phyloP scores from a whole-genome alignment of 2,329 filamentous ascomycete species.

The Fusarium pseudonygamai region DNA sequence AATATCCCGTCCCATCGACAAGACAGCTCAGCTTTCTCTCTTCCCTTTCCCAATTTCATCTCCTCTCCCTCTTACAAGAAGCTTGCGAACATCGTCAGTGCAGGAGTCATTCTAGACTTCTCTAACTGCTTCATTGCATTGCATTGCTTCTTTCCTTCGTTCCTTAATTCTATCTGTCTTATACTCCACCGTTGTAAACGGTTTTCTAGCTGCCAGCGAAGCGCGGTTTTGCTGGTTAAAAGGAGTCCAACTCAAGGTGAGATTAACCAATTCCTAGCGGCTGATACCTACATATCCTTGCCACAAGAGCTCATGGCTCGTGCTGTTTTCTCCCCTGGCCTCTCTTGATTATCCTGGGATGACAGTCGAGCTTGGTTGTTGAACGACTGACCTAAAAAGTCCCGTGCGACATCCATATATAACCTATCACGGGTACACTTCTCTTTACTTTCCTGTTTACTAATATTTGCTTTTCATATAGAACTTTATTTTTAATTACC shows the following conservation, averaged over 20 bases:
- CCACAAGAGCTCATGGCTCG: conserved; percentile 7
- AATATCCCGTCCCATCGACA: conserved; percentile 35
- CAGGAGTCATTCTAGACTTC: conserved; percentile 22
- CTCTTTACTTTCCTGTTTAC: not conserved
- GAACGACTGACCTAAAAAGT: not conserved
- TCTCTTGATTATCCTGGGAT: conserved; percentile 8
- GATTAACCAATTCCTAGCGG: conserved; percentile 30
- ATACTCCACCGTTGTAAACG: conserved; percentile 1
- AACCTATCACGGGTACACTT: not conserved
- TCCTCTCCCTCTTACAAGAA: conserved; percentile 19
- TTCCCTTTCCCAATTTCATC: conserved; percentile 14
- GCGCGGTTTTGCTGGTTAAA: conserved; percentile 32
- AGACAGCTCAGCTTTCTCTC: conserved; percentile 36
- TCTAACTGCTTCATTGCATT: conserved; percentile 22
- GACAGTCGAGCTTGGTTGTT: conserved; percentile 22
- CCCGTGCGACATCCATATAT: conserved; percentile 11
- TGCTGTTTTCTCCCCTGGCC: not conserved
- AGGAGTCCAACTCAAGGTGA: conserved; percentile 32
- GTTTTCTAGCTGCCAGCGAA: conserved; percentile 18
- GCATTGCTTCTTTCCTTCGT: conserved; percentile 19
- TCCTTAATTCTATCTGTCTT: conserved; percentile 12
- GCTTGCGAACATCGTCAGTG: conserved; percentile 21
- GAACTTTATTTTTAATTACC: conserved; percentile 27
- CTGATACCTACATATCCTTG: conserved; percentile 16
- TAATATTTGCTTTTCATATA: conserved; percentile 6